Evolutionary conservation across 2,329 filamentous ascomycete species (phyloP).

Genomic region (Cyclaneusma minus): DNA sequence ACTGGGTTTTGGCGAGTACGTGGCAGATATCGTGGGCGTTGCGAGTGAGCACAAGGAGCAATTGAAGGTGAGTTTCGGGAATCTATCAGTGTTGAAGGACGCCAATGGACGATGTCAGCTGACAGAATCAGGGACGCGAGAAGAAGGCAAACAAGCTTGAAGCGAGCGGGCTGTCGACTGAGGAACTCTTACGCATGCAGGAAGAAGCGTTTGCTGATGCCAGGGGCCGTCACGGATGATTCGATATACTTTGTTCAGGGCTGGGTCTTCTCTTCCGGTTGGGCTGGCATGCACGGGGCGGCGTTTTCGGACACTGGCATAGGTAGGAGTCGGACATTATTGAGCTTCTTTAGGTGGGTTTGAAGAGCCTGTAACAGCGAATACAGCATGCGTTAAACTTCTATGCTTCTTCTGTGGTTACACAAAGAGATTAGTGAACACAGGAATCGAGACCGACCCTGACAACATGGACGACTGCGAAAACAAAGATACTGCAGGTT

Average conservation of each 20-base stretch:
- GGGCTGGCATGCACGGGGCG: too few species aligned
- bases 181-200: slow-evolving; percentile 77
- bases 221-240: slow-evolving; percentile 17
- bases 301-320: too few species aligned
- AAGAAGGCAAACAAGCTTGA: slow-evolving; percentile 97
- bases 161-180: slow-evolving; percentile 79
- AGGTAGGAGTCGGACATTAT: too few species aligned
- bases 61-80: slow-evolving; percentile 52
- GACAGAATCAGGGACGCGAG: slow-evolving; percentile 56
- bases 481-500: too few species aligned
- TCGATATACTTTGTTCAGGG: background rate
- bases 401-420: too few species aligned
- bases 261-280: too few species aligned
- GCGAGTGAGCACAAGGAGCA: slow-evolving; percentile 86
- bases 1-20: slow-evolving; percentile 84
- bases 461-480: too few species aligned
- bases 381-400: too few species aligned
- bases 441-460: too few species aligned
- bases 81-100: background rate
- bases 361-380: too few species aligned
- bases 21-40: slow-evolving; percentile 72
- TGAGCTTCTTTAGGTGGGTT: too few species aligned
- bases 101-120: slow-evolving; percentile 6
- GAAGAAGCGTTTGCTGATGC: slow-evolving; percentile 82
- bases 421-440: too few species aligned